Conservation (phyloP, 2,329 filamentous ascomycete species). For the Cordyceps fumosorosea region DNA sequence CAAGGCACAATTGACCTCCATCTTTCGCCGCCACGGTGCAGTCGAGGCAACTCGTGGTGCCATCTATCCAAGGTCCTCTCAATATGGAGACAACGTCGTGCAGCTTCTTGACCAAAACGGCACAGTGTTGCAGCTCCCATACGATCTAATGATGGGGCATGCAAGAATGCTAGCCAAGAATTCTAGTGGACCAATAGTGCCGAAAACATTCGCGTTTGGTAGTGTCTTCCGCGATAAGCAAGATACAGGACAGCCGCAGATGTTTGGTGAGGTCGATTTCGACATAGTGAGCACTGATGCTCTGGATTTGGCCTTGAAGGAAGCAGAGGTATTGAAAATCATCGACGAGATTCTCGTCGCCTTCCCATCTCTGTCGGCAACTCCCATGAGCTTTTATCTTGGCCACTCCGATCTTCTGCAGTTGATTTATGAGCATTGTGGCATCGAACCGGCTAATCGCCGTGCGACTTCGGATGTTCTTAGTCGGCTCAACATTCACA, state of each 20-base stretch:
- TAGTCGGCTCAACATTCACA: conserved; percentile 78
- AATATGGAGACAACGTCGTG: conserved; percentile 69
- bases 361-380: conserved; percentile 66
- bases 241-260: conserved; percentile 73
- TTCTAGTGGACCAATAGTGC: conserved; percentile 50
- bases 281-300: conserved; percentile 85
- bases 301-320: conserved; percentile 77
- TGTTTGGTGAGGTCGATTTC: conserved; percentile 88
- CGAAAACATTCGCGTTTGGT: conserved; percentile 81
- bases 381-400: conserved; percentile 79
- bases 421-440: conserved; percentile 83
- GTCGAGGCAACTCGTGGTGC: conserved; percentile 69
- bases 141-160: conserved; percentile 83
- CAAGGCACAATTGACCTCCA: conserved; percentile 64
- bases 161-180: conserved; percentile 76
- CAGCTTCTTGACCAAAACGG: conserved; percentile 77
- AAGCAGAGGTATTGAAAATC: conserved; percentile 91
- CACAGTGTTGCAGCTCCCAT: conserved; percentile 88
- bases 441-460: conserved; percentile 63
- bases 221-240: conserved; percentile 76
- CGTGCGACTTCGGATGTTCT: conserved; percentile 73
- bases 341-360: conserved; percentile 81
- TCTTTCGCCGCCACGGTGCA: conserved; percentile 86
- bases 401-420: conserved; percentile 84
- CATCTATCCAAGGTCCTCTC: conserved; percentile 74